These are phyloP conservation scores for Tetradesmus obliquus DNA, from an alignment of 139 green algal species.

Conservation along the genomic window DNA sequence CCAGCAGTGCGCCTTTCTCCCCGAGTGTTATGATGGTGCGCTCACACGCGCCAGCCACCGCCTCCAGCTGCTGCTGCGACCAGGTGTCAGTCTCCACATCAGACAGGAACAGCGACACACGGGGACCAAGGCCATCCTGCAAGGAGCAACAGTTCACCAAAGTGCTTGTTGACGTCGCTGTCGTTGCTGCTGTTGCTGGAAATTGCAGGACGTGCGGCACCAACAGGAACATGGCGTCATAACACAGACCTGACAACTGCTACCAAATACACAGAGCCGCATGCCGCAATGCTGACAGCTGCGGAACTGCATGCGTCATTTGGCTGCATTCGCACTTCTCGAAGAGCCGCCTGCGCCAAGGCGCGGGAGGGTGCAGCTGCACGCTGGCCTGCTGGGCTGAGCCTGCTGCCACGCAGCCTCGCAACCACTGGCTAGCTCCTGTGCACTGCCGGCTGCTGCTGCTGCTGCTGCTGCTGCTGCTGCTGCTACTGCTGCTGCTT, in stretches of 20 bases:
- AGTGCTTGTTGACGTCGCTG: background rate
- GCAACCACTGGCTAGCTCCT: background rate
- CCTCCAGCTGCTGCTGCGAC: slow-evolving; percentile 56
- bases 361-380: background rate
- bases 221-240: too few species aligned
- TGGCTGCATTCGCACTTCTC: background rate
- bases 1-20: slow-evolving; percentile 62
- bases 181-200: too few species aligned
- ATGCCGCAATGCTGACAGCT: background rate
- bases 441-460: background rate
- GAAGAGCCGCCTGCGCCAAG: background rate
- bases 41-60: slow-evolving; percentile 44
- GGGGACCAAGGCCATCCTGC: slow-evolving; percentile 64
- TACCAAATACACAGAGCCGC: background rate
- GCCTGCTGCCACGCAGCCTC: too few species aligned
- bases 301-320: background rate
- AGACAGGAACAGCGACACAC: slow-evolving; percentile 81
- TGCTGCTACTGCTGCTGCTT: background rate
- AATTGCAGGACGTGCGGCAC: too few species aligned
- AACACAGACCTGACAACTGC: background rate
- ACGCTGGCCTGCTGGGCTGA: background rate
- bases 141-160: background rate
- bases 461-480: background rate
- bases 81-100: slow-evolving; percentile 88
- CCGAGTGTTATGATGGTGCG: slow-evolving; percentile 77